Evolutionary conservation across 768 basidiomycete genomes (phyloP).

Genomic region (Boletus reticulatus): DNA sequence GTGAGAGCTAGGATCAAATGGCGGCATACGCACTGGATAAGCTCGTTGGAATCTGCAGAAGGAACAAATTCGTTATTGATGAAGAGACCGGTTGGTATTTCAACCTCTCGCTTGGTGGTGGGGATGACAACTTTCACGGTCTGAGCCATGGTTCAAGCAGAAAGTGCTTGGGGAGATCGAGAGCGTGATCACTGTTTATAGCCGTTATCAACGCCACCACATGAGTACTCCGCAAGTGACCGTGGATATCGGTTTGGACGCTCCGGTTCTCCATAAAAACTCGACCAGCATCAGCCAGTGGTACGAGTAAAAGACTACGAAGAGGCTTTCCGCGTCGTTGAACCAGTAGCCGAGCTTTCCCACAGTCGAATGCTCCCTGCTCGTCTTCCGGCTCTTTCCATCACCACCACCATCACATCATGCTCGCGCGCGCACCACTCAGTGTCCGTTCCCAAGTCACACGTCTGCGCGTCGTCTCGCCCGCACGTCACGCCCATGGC

Average conservation of each 20-base stretch:
- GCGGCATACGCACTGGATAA: slow-evolving; percentile 51
- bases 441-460: slow-evolving; percentile 38
- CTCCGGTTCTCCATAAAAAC: too few relatives aligned
- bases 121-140: slow-evolving; percentile 40
- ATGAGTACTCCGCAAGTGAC: slow-evolving; percentile 1
- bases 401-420: slow-evolving; percentile 20
- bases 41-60: slow-evolving; percentile 65
- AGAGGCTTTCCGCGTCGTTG: too few relatives aligned
- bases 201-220: slow-evolving; percentile 8
- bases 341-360: slow-evolving; percentile 8
- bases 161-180: not conserved
- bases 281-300: too few relatives aligned
- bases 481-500: slow-evolving; percentile 48
- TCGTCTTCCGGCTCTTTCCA: slow-evolving; percentile 15
- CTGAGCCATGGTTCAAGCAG: slow-evolving; percentile 43
- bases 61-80: slow-evolving; percentile 88
- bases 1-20: slow-evolving; percentile 5
- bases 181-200: slow-evolving; percentile 9
- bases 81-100: slow-evolving; percentile 80
- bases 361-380: slow-evolving; percentile 7
- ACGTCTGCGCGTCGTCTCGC: slow-evolving; percentile 23
- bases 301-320: too few relatives aligned
- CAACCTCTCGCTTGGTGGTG: slow-evolving; percentile 46
- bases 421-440: slow-evolving; percentile 46
- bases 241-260: too few relatives aligned